Percentiles rank a stretch among this genome's conserved stretches.
phyloP scores from a whole-genome alignment of 2,329 filamentous ascomycete species.

The Diaporthe ampelina region DNA sequence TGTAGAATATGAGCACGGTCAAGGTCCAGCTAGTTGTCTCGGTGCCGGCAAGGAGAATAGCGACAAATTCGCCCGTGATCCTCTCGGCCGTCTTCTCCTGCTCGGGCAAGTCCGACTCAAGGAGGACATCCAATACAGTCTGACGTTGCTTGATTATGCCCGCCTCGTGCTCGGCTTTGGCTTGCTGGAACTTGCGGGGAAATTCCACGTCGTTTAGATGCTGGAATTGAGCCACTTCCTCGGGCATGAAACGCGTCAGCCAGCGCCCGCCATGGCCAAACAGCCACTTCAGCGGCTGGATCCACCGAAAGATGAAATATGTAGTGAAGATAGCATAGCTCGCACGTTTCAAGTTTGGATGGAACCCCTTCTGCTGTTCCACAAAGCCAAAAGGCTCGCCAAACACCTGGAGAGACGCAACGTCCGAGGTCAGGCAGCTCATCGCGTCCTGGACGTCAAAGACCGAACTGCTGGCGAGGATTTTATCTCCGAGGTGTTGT shows the following conservation, averaged over 20 bases:
- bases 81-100: constrained; percentile 23
- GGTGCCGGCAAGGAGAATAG: constrained; percentile 22
- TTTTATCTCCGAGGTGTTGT: constrained; percentile 40
- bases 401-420: background rate
- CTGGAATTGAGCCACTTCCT: constrained; percentile 21
- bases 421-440: constrained; percentile 24
- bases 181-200: constrained; percentile 1
- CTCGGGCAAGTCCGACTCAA: constrained; percentile 11
- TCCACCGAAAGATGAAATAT: constrained; percentile 5
- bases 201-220: constrained; percentile 19
- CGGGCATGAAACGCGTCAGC: background rate
- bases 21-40: constrained; percentile 24
- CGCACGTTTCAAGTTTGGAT: constrained; percentile 31
- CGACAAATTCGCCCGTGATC: constrained; percentile 11
- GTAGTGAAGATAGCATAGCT: constrained; percentile 34
- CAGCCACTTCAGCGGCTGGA: constrained; percentile 5
- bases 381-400: constrained; percentile 44
- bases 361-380: constrained; percentile 31
- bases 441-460: constrained; percentile 26
- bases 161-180: constrained; percentile 9
- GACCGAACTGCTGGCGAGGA: constrained; percentile 28
- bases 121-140: constrained; percentile 14
- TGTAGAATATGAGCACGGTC: constrained; percentile 16
- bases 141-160: background rate
- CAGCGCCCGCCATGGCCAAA: constrained; percentile 1